Evolutionary conservation across 2,329 filamentous ascomycete species (phyloP).

Genomic region (Fusarium xyrophilum): DNA sequence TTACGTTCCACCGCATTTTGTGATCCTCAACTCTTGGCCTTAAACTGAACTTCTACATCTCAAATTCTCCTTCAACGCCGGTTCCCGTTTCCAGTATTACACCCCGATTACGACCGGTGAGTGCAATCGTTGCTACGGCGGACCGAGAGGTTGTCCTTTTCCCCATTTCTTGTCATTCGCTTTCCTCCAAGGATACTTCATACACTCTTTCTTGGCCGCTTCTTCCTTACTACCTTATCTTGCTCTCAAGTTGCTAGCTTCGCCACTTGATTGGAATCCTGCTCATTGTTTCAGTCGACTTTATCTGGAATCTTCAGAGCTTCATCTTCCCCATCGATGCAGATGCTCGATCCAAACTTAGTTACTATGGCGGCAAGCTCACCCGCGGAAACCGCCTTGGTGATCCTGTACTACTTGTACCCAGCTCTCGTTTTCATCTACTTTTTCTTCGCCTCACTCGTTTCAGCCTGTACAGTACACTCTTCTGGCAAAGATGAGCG

Average conservation of each 20-base stretch:
- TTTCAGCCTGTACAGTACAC: slow-evolving; percentile 63
- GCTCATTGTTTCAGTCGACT: background rate
- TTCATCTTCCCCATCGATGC: background rate
- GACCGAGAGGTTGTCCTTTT: background rate
- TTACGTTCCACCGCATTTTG: slow-evolving; percentile 36
- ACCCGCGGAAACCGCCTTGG: slow-evolving; percentile 26
- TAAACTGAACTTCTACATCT: slow-evolving; percentile 15
- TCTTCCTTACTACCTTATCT: background rate
- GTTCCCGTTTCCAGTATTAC: slow-evolving; percentile 24
- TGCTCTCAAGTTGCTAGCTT: background rate
- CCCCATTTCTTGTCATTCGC: background rate
- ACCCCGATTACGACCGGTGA: slow-evolving; percentile 21
- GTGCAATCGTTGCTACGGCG: slow-evolving; percentile 8
- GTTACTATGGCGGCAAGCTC: slow-evolving; percentile 28
- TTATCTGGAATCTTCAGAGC: background rate
- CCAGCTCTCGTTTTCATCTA: slow-evolving; percentile 56
- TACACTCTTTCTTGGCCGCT: background rate
- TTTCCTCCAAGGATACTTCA: background rate
- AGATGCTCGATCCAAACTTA: slow-evolving; percentile 4
- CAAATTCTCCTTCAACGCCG: slow-evolving; percentile 19
- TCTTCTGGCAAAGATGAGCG: slow-evolving; percentile 45
- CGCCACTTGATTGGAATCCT: background rate
- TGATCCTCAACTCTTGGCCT: slow-evolving; percentile 21
- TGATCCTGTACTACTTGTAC: slow-evolving; percentile 38
- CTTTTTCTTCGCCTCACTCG: slow-evolving; percentile 63